Evolutionary conservation across 78 protist species (phyloP), one percentile per base, ranked within the genome.

Genomic region (Creolimax fragrantissima): DNA sequence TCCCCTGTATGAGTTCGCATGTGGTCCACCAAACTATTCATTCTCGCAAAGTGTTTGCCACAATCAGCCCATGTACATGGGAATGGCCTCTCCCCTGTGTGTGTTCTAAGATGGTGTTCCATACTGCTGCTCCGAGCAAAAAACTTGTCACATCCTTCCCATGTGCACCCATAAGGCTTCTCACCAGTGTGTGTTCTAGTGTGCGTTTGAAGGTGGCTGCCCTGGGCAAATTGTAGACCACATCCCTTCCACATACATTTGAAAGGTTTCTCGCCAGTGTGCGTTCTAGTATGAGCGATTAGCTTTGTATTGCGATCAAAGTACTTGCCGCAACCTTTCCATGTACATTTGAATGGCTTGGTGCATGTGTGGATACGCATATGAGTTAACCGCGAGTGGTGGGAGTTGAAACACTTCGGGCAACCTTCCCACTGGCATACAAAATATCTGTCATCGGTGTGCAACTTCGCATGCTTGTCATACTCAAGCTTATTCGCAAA

Each of bases 221-320:
- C 74, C 24, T 58, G 74, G 24, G 74, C 74, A 58, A 58, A 58
- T 58, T 1, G 74, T 32, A 32, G 74, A 84, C 45, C 45, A 84
- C 88, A 84, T 42, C 94, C 91, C 6, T 24, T 24, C 2, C 35
- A 66, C 42, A 66, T 36, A 39, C 97, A 95, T 32, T 42, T 44
- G n/a, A 94, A 95, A 3, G 96, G 95, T 37, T 88, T 91, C 91
- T 95, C 97, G 7, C 95, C 95, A 35, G 97, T 95, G 88, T 95
- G 97, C 2, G 95, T 92, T 42, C 95, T 92, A 37, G 86, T 41
- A 92, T 95, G 97, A 35, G 92, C 95, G 74, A 91, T 94, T n/a
- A 95, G 91, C 84, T 83, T 45, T 43, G 74, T 58, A 58, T 58
- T 58, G 11, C 74, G 74, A 58, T 58, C 74, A 24, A 58, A 58